These are phyloP conservation scores for Scutellaria galericulata DNA, from an alignment of 257 asterid species.

Conservation along the genomic window DNA sequence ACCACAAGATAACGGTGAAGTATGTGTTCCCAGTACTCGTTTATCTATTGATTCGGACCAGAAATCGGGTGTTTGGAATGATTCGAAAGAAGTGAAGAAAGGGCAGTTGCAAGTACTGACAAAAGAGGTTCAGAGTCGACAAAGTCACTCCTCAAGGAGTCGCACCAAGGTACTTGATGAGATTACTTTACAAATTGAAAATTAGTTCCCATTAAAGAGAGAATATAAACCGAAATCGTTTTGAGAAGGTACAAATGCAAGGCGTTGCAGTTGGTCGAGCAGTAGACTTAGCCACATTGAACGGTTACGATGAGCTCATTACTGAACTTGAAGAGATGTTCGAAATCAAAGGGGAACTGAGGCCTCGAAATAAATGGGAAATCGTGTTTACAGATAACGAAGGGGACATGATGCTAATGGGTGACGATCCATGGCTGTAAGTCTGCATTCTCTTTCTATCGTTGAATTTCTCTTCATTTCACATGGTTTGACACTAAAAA, in stretches of 20 bases:
- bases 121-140: conserved; percentile 70
- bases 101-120: conserved; percentile 48
- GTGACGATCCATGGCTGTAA: conserved; percentile 99
- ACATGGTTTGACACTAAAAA: neutral
- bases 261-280: conserved; percentile 97
- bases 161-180: conserved; percentile 77
- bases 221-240: conserved; percentile 14
- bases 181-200: neutral
- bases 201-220: conserved; percentile 8
- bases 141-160: conserved; percentile 69
- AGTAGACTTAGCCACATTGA: conserved; percentile 72
- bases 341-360: conserved; percentile 80
- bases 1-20: conserved; percentile 42
- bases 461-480: neutral
- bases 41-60: conserved; percentile 69
- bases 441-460: conserved; percentile 30
- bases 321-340: conserved; percentile 87
- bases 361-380: conserved; percentile 75
- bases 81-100: conserved; percentile 48
- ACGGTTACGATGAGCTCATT: conserved; percentile 76
- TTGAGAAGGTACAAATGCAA: conserved; percentile 92
- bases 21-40: conserved; percentile 35
- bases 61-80: conserved; percentile 67
- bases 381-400: conserved; percentile 87
- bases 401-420: conserved; percentile 97